phyloP scores from a whole-genome alignment of 768 basidiomycete species.

The Mycena vitilis region DNA sequence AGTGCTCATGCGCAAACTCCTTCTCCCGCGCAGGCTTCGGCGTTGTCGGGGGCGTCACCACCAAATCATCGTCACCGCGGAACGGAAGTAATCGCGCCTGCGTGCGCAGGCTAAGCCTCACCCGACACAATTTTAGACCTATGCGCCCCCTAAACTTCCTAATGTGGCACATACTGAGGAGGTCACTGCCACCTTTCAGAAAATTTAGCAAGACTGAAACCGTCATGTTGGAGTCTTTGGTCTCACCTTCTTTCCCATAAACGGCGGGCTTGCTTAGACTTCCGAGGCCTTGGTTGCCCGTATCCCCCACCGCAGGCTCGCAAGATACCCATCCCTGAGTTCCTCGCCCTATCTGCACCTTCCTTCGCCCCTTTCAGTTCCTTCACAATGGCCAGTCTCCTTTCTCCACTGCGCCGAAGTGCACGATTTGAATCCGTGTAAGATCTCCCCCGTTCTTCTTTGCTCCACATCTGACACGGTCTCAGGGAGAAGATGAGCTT shows the following conservation, averaged over 20 bases:
- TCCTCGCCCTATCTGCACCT: background rate
- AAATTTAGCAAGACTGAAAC: background rate
- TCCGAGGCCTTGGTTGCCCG: too few relatives aligned
- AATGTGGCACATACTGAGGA: background rate
- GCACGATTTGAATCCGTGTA: background rate
- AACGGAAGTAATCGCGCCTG: too few relatives aligned
- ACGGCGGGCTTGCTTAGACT: background rate
- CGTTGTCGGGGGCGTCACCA: too few relatives aligned
- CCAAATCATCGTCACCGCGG: too few relatives aligned
- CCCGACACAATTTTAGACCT: too few relatives aligned
- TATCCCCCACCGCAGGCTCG: background rate
- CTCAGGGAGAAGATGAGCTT: conserved; percentile 1
- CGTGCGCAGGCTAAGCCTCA: too few relatives aligned
- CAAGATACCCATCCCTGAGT: background rate
- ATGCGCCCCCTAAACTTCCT: background rate
- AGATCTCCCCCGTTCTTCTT: background rate
- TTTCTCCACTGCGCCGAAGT: background rate
- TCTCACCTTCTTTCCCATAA: background rate
- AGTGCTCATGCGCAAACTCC: too few relatives aligned
- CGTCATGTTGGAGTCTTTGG: background rate
- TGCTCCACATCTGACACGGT: background rate
- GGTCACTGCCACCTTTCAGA: background rate
- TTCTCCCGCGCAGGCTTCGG: too few relatives aligned
- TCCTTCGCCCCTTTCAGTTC: background rate
- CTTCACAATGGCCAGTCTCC: background rate